A percentile compares a stretch with the other conserved stretches of the same genome.
These are phyloP conservation scores for Acidomyces sp. DNA, from an alignment of 495 filamentous ascomycete species.

Conservation along the genomic window DNA sequence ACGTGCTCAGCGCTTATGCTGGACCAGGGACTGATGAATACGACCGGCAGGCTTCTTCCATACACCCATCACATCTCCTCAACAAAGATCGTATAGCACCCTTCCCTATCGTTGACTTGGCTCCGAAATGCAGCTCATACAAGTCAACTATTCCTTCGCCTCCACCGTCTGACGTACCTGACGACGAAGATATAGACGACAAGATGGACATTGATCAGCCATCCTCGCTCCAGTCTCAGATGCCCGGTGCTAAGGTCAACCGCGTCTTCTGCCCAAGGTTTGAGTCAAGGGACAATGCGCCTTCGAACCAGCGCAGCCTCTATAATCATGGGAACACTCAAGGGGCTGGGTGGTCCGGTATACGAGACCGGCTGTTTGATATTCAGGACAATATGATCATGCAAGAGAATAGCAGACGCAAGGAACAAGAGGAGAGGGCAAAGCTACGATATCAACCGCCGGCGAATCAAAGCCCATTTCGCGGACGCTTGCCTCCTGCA, in stretches of 20 bases:
- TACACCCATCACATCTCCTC: conserved; percentile 12
- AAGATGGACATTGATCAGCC: conserved; percentile 13
- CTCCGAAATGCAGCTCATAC: conserved; percentile 4
- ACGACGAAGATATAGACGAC: conserved; percentile 9
- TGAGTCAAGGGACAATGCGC: neutral
- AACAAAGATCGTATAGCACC: conserved; percentile 9
- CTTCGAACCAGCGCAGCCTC: neutral
- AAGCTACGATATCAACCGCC: conserved; percentile 15
- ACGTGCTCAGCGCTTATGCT: conserved; percentile 16
- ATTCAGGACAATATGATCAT: conserved; percentile 4
- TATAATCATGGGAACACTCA: conserved; percentile 10
- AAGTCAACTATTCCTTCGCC: conserved; percentile 5
- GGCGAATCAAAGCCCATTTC: conserved; percentile 9
- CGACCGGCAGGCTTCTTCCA: conserved; percentile 11
- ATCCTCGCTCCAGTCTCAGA: neutral
- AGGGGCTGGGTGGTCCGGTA: conserved; percentile 8
- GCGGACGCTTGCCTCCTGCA: conserved; percentile 12
- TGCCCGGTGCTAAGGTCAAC: conserved; percentile 6
- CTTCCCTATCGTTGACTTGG: conserved; percentile 17
- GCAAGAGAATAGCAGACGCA: neutral
- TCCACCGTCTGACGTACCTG: conserved; percentile 5
- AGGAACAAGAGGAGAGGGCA: conserved; percentile 1
- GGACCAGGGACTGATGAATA: conserved; percentile 8
- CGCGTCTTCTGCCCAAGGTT: neutral
- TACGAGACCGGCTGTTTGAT: conserved; percentile 14